A percentile compares a stretch with the other conserved stretches of the same genome.
Evolutionary conservation across 192 early-diverging fungal species (phyloP).

Genomic region (Chytriomyces sp.): DNA sequence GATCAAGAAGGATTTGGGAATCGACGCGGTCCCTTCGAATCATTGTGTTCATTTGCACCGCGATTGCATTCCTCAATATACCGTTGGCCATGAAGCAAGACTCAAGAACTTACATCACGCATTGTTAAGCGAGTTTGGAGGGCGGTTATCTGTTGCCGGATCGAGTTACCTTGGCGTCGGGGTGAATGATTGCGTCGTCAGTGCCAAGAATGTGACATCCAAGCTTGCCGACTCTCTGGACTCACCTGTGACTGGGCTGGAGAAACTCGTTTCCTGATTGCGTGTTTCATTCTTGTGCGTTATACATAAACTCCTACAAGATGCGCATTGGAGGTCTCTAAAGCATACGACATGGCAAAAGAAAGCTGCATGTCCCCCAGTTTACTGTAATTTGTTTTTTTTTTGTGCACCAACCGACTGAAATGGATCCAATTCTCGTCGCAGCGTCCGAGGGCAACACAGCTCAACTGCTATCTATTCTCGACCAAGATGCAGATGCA

Average conservation of each 20-base stretch:
- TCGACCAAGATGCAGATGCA: background rate
- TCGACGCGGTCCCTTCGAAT: conserved; percentile 36
- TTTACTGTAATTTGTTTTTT: background rate
- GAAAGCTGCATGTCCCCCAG: background rate
- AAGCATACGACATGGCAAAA: too few relatives aligned
- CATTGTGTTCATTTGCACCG: conserved; percentile 62
- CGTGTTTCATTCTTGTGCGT: background rate
- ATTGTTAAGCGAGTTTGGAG: conserved; percentile 49
- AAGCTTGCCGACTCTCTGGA: background rate
- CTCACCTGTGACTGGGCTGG: conserved; percentile 1
- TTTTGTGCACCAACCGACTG: background rate
- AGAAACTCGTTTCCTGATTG: background rate
- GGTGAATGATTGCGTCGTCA: conserved; percentile 70
- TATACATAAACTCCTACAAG: too few relatives aligned
- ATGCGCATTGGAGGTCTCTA: too few relatives aligned
- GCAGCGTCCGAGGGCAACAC: background rate
- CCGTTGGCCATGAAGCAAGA: conserved; percentile 77
- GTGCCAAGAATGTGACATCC: conserved; percentile 1
- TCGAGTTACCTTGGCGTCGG: conserved; percentile 84
- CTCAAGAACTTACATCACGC: conserved; percentile 70
- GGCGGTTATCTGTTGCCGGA: conserved; percentile 73
- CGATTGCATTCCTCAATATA: conserved; percentile 89
- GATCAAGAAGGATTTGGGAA: conserved; percentile 65
- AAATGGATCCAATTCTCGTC: conserved; percentile 1
- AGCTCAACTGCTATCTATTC: background rate